phyloP scores from a whole-genome alignment of 2,329 filamentous ascomycete genomes.

The Stagonosporopsis chrysanthemi region DNA sequence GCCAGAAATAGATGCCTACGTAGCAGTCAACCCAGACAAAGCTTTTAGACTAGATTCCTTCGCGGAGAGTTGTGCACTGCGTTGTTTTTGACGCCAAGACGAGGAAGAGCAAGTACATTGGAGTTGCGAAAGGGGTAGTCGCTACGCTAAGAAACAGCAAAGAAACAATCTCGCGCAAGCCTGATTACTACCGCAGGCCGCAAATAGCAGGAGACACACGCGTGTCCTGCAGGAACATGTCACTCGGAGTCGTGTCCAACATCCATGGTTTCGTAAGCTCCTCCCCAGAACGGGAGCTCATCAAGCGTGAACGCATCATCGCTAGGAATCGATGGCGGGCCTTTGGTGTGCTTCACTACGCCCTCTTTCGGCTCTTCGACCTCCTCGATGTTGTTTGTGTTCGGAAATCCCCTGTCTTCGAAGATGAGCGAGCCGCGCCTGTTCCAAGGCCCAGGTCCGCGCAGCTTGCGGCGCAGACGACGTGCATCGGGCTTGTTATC shows the following conservation, averaged over 20 bases:
- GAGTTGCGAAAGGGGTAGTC: slow-evolving; percentile 15
- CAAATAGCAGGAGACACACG: not conserved
- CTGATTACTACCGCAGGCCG: slow-evolving; percentile 17
- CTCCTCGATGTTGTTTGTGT: slow-evolving; percentile 47
- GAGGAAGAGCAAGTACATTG: slow-evolving; percentile 6
- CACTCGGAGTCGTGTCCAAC: slow-evolving; percentile 37
- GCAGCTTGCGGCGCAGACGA: slow-evolving; percentile 53
- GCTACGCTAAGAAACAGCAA: slow-evolving; percentile 17
- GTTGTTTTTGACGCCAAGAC: not conserved
- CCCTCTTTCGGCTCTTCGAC: slow-evolving; percentile 49
- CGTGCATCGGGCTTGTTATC: slow-evolving; percentile 50
- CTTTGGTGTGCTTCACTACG: slow-evolving; percentile 38
- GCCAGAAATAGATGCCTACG: slow-evolving; percentile 33
- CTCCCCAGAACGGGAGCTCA: slow-evolving; percentile 49
- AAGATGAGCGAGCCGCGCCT: slow-evolving; percentile 48
- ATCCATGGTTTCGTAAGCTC: slow-evolving; percentile 36
- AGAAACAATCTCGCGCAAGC: slow-evolving; percentile 13
- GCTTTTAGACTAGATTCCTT: not conserved
- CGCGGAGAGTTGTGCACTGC: slow-evolving; percentile 3
- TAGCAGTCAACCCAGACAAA: slow-evolving; percentile 8
- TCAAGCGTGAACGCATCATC: slow-evolving; percentile 50
- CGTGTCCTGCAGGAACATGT: not conserved
- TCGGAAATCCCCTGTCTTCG: slow-evolving; percentile 49
- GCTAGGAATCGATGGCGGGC: slow-evolving; percentile 48
- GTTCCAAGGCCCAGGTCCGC: slow-evolving; percentile 48